Percentiles rank a stretch among this genome's conserved stretches.
phyloP scores from a whole-genome alignment of 129 eudicot species.

The Saposhnikovia divaricata region DNA sequence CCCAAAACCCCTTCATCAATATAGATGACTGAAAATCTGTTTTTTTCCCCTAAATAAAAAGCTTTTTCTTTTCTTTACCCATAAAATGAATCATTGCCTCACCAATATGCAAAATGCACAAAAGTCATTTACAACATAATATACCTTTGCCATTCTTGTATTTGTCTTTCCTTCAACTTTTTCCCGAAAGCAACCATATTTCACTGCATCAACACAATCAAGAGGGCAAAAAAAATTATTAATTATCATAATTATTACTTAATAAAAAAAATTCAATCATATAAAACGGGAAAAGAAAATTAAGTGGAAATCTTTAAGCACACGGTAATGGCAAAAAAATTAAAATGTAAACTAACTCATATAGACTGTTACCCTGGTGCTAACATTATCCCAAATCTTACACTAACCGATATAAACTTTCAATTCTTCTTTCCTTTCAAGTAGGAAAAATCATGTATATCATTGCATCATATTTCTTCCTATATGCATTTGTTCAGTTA shows the following conservation, averaged over 20 bases:
- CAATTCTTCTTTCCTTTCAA: not conserved
- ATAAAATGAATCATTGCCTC: not conserved
- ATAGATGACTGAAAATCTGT: not conserved
- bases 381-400: not conserved
- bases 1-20: not conserved
- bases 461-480: not conserved
- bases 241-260: not conserved
- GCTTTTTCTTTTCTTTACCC: not conserved
- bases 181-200: conserved; percentile 97
- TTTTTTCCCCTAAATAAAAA: not conserved
- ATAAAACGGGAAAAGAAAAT: not conserved
- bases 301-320: not conserved
- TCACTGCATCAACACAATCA: conserved; percentile 26
- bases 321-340: not conserved
- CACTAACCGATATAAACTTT: not conserved
- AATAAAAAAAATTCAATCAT: not conserved
- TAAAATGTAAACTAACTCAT: not conserved
- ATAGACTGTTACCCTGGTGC: not conserved
- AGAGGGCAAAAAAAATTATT: not conserved
- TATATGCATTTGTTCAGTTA: too few species aligned
- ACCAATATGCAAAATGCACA: not conserved
- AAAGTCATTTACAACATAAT: not conserved
- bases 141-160: conserved; percentile 95
- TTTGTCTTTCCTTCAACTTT: conserved; percentile 87
- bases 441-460: not conserved